Conservation (phyloP, 768 basidiomycete species). For the Phaffia australis region DNA sequence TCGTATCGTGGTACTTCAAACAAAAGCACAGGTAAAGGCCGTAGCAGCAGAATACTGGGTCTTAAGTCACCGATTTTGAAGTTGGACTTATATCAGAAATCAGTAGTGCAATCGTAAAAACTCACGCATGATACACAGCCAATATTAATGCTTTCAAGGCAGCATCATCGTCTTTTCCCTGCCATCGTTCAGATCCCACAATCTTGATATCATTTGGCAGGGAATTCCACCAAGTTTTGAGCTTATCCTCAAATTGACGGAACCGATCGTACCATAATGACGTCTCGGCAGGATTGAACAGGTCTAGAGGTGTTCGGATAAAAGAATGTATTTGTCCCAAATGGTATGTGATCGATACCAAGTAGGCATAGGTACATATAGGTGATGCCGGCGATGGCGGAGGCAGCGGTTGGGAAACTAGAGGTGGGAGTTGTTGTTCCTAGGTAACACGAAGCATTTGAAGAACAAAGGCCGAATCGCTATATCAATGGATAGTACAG, state of each 20-base stretch:
- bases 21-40: no score
- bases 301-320: slow-evolving; percentile 17
- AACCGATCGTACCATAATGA: slow-evolving; percentile 10
- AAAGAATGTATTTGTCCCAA: slow-evolving; percentile 20
- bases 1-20: slow-evolving; percentile 7
- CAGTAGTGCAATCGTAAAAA: background rate
- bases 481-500: background rate
- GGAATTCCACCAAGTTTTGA: slow-evolving; percentile 4
- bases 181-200: slow-evolving; percentile 1
- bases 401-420: slow-evolving; percentile 5
- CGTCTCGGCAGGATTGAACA: slow-evolving; percentile 3
- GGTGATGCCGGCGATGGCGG: background rate
- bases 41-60: no score
- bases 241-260: background rate
- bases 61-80: no score
- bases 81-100: no score
- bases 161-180: slow-evolving; percentile 11
- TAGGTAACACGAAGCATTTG: background rate
- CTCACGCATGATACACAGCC: slow-evolving; percentile 5
- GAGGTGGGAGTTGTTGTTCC: slow-evolving; percentile 4
- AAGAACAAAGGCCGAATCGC: background rate
- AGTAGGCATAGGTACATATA: slow-evolving; percentile 10
- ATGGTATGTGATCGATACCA: slow-evolving; percentile 12
- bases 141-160: slow-evolving; percentile 9
- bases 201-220: slow-evolving; percentile 10